Conservation (phyloP, 169 alveolate genomes). For the Cryptosporidium parvum region DNA sequence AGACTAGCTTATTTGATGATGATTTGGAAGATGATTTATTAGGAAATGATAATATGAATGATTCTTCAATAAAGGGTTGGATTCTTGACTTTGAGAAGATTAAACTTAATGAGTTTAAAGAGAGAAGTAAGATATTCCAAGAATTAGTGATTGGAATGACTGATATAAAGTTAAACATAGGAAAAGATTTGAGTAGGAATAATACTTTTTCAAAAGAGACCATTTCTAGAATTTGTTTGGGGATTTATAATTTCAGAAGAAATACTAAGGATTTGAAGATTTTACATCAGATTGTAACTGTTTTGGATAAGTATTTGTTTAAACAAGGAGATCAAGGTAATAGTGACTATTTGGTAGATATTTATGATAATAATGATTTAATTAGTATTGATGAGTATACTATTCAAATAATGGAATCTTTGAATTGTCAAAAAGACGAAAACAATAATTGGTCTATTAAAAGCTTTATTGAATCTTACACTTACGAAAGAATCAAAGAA, state of each 20-base stretch:
- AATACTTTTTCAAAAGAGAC: slow-evolving; percentile 31
- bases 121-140: background rate
- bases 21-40: background rate
- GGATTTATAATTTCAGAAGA: slow-evolving; percentile 22
- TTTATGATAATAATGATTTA: background rate
- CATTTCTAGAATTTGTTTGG: slow-evolving; percentile 1
- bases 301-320: background rate
- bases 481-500: slow-evolving; percentile 16
- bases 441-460: background rate
- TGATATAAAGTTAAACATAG: background rate
- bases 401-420: slow-evolving; percentile 8
- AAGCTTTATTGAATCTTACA: background rate
- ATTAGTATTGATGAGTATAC: background rate
- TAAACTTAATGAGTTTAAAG: slow-evolving; percentile 6
- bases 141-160: background rate
- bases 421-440: slow-evolving; percentile 18
- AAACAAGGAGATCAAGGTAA: background rate
- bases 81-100: slow-evolving; percentile 23
- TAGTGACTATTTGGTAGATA: background rate
- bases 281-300: background rate
- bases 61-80: slow-evolving; percentile 18
- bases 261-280: background rate
- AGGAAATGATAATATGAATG: slow-evolving; percentile 6
- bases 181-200: background rate
- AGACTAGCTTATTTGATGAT: background rate